These are phyloP conservation scores for Myxozyma udenii DNA, from an alignment of 805 yeast genomes.

Conservation along the genomic window DNA sequence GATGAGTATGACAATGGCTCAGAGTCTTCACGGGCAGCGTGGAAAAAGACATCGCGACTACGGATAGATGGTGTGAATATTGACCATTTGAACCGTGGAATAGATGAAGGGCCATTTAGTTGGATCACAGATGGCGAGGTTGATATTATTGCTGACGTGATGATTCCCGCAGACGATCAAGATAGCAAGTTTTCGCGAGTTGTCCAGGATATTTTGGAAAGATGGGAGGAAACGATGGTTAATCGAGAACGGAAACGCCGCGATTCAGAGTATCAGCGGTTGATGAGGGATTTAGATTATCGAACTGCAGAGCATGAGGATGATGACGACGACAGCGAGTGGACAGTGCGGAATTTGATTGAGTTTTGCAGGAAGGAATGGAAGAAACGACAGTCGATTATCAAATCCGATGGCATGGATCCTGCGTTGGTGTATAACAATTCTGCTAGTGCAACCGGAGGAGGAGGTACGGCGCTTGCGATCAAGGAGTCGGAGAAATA, in stretches of 20 bases:
- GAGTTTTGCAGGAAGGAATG: constrained; percentile 2
- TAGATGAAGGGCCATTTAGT: constrained; percentile 85
- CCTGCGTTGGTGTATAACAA: neutral
- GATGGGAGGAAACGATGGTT: constrained; percentile 40
- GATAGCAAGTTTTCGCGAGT: constrained; percentile 45
- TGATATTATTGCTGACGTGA: constrained; percentile 87
- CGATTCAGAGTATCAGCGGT: neutral
- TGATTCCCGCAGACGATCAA: constrained; percentile 66
- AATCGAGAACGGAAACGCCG: constrained; percentile 19
- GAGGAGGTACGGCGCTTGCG: neutral
- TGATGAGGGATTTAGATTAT: neutral
- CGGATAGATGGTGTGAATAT: constrained; percentile 81
- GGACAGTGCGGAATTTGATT: constrained; percentile 14
- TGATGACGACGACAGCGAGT: constrained; percentile 27
- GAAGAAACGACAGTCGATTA: neutral
- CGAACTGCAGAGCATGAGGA: constrained; percentile 6
- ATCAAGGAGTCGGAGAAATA: constrained; percentile 17
- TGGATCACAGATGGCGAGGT: constrained; percentile 94
- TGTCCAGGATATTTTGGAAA: constrained; percentile 41
- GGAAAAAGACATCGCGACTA: constrained; percentile 68
- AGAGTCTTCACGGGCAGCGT: constrained; percentile 36
- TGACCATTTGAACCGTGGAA: constrained; percentile 86
- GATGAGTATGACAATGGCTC: constrained; percentile 30
- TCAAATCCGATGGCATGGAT: neutral
- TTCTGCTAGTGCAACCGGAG: neutral